phyloP scores from a whole-genome alignment of 345 rosid species.

The Rhodamnia argentea region DNA sequence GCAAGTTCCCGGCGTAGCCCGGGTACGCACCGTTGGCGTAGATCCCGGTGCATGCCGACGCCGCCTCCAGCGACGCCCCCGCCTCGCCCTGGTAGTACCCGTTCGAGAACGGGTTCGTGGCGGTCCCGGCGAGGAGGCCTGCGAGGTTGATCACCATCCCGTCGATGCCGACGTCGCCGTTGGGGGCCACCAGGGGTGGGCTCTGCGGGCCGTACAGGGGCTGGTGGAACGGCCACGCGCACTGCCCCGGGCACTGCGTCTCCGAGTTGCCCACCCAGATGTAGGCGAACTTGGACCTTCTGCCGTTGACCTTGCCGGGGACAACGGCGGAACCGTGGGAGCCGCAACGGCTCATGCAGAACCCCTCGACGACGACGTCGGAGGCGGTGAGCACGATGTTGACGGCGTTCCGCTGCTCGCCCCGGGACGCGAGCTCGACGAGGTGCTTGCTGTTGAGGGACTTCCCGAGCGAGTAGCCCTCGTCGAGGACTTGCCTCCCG shows the following conservation, averaged over 20 bases:
- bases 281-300: conserved; percentile 44
- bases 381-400: conserved; percentile 42
- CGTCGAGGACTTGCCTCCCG: conserved; percentile 3
- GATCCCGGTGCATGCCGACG: conserved; percentile 61
- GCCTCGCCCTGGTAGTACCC: conserved; percentile 66
- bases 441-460: conserved; percentile 1
- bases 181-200: conserved; percentile 57
- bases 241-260: conserved; percentile 69
- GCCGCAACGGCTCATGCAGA: conserved; percentile 54
- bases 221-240: conserved; percentile 91
- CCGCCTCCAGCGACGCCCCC: conserved; percentile 68
- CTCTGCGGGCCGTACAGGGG: conserved; percentile 70
- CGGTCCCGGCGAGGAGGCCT: conserved; percentile 62
- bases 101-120: conserved; percentile 68
- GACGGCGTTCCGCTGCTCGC: conserved; percentile 13
- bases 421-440: neutral
- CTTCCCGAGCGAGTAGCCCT: conserved; percentile 1
- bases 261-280: conserved; percentile 82
- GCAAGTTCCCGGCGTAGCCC: conserved; percentile 62
- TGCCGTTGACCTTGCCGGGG: conserved; percentile 9
- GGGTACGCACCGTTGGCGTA: conserved; percentile 83
- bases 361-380: conserved; percentile 47
- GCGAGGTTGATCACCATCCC: conserved; percentile 77
- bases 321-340: conserved; percentile 44
- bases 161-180: conserved; percentile 66